Evolutionary conservation across 108 stramenopile species (phyloP), one percentile per base, ranked within the genome.

Genomic region (Asterionellopsis glacialis): DNA sequence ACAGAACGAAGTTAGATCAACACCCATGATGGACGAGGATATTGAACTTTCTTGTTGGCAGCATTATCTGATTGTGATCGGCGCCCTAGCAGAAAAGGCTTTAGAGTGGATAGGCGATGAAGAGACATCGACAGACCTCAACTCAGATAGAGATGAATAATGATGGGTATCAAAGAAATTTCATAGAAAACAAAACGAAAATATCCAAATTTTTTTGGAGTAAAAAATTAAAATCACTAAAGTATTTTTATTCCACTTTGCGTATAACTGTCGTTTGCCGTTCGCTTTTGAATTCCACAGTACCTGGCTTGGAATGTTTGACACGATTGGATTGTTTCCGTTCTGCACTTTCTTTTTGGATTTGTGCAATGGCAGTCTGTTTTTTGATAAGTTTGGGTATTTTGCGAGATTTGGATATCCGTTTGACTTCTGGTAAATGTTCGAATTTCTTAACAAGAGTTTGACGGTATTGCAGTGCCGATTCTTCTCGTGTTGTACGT

Each of bases 301-400:
- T 74, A 13, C 90, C 93, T 22, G 85, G 80, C 55, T 84, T 88
- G 44, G 75, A 73, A 71, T 96, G 89, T 63, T 88, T 86, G 62
- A 84, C 80, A 15, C 85, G 66, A 64, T 95, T 96, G 0, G 80
- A 87, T 57, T 93, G 87, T 77, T 97, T 97, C 55, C 94, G 72
- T 57, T 87, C 81, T 42, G 73, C 82, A 65, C 93, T 96, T 63
- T 95, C 88, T 72, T 87, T 83, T 77, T 95, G 93, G 56, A 95
- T 90, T 54, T 79, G 76, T 24, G 76, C 79, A 56, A 79, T 67
- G 22, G 73, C 71, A 18, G 89, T 85, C 73, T 94, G 87, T 67
- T 98, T 98, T 70, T 90, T 87, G 71, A 99, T 80, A 41, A 88
- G 69, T 66, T 93, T 96, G 41, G 99, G 99, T 54, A 95, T 65